phyloP scores from a whole-genome alignment of 495 filamentous ascomycete genomes.

The Articulospora tetracladia region DNA sequence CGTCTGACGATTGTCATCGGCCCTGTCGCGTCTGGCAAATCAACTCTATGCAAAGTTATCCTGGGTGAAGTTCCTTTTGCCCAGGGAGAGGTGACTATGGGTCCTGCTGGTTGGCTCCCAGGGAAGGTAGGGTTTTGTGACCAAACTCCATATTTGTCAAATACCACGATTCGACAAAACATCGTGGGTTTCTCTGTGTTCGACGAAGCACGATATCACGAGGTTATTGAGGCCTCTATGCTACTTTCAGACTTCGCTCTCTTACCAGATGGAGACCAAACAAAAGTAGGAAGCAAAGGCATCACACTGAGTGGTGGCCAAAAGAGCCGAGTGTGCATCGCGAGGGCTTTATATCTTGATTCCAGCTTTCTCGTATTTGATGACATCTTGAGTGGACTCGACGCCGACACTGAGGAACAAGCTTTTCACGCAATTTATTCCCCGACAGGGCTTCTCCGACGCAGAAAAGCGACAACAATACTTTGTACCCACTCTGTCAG shows the following conservation, averaged over 20 bases:
- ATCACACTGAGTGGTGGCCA: slow-evolving; percentile 52
- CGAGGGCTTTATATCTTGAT: slow-evolving; percentile 55
- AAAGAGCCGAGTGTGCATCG: slow-evolving; percentile 59
- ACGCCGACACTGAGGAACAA: slow-evolving; percentile 54
- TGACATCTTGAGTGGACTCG: slow-evolving; percentile 59
- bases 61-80: slow-evolving; percentile 23
- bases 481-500: slow-evolving; percentile 26
- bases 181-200: slow-evolving; percentile 22
- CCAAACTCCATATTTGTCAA: slow-evolving; percentile 16
- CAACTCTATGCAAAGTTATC: slow-evolving; percentile 47
- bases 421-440: slow-evolving; percentile 54
- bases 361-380: slow-evolving; percentile 52
- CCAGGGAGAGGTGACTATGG: background rate
- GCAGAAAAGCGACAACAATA: slow-evolving; percentile 10
- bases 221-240: slow-evolving; percentile 24
- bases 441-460: slow-evolving; percentile 1
- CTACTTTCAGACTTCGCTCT: background rate
- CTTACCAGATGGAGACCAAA: slow-evolving; percentile 33
- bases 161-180: slow-evolving; percentile 32
- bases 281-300: slow-evolving; percentile 55
- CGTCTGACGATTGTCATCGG: slow-evolving; percentile 24
- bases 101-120: background rate
- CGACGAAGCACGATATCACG: slow-evolving; percentile 9
- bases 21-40: slow-evolving; percentile 54
- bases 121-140: background rate